A percentile compares a stretch with the other conserved stretches of the same genome.
Evolutionary conservation across 2,329 filamentous ascomycete genomes (phyloP).

Genomic region (Neofusicoccum laricinum): DNA sequence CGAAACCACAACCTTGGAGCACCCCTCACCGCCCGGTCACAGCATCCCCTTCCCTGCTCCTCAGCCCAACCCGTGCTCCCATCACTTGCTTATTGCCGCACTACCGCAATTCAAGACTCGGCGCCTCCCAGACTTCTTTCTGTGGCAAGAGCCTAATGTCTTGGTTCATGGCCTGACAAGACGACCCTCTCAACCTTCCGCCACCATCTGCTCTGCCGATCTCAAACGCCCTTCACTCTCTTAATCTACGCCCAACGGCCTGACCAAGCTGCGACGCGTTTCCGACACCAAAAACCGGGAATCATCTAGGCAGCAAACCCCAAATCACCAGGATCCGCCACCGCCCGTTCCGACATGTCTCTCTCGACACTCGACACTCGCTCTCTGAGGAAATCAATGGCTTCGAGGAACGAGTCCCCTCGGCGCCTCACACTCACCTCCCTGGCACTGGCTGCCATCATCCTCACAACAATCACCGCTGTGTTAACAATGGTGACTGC

Average conservation of each 20-base stretch:
- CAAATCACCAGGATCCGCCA: not conserved
- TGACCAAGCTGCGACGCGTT: not conserved
- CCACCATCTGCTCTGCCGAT: not conserved
- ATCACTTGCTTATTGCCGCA: slow-evolving; percentile 11
- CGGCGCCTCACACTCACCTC: slow-evolving; percentile 25
- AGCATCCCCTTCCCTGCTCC: slow-evolving; percentile 1
- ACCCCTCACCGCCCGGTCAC: slow-evolving; percentile 14
- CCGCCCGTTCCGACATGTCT: not conserved
- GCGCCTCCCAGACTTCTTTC: not conserved
- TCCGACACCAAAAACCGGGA: slow-evolving; percentile 3
- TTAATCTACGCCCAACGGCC: not conserved
- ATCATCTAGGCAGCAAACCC: not conserved
- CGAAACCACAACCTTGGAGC: slow-evolving; percentile 12
- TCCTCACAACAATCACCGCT: slow-evolving; percentile 34
- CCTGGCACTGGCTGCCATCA: slow-evolving; percentile 24
- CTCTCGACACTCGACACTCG: slow-evolving; percentile 14
- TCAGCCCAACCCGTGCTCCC: not conserved
- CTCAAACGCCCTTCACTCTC: not conserved
- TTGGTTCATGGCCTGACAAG: slow-evolving; percentile 5
- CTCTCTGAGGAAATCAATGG: slow-evolving; percentile 6
- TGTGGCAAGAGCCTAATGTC: slow-evolving; percentile 8
- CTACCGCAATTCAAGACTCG: slow-evolving; percentile 1
- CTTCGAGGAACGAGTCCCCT: not conserved
- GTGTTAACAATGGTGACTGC: slow-evolving; percentile 36
- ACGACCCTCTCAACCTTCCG: not conserved